Evolutionary conservation across 1,139 yeast genomes (phyloP).

Genomic region (Blastobotrys buckinghamii): DNA sequence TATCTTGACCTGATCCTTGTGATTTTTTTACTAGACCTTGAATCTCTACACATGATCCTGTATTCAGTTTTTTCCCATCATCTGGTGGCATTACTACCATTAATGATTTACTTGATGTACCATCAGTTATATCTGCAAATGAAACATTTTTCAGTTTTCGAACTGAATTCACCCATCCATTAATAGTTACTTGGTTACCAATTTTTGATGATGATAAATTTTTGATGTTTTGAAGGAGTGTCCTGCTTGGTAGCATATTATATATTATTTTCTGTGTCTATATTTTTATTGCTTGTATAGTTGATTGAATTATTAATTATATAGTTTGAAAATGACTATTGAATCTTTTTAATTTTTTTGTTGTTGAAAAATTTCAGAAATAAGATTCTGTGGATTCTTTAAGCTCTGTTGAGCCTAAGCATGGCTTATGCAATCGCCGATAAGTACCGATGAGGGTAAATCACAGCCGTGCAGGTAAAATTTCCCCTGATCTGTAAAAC

Average conservation of each 20-base stretch:
- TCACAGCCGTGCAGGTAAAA: no score
- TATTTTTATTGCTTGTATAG: no score
- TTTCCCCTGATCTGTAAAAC: no score
- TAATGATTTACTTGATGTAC: conserved; percentile 51
- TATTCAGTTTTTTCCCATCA: conserved; percentile 27
- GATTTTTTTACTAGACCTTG: conserved; percentile 36
- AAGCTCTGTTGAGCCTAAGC: no score
- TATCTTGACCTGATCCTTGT: conserved; percentile 37
- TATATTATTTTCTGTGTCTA: not conserved
- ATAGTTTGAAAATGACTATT: no score
- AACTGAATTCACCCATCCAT: conserved; percentile 74
- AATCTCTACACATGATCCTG: conserved; percentile 43
- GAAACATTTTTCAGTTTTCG: conserved; percentile 69
- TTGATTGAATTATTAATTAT: no score
- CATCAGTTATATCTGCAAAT: conserved; percentile 76
- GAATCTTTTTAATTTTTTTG: not conserved
- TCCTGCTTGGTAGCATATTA: not conserved
- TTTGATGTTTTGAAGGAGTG: not conserved
- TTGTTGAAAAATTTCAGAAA: no score
- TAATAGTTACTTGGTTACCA: conserved; percentile 28
- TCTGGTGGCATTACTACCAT: conserved; percentile 47
- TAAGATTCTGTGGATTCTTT: no score
- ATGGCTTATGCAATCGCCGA: no score
- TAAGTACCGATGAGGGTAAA: no score
- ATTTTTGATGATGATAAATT: not conserved